Conservation (phyloP, 257 asterid species). For the Parsonsia alboflavescens region DNA sequence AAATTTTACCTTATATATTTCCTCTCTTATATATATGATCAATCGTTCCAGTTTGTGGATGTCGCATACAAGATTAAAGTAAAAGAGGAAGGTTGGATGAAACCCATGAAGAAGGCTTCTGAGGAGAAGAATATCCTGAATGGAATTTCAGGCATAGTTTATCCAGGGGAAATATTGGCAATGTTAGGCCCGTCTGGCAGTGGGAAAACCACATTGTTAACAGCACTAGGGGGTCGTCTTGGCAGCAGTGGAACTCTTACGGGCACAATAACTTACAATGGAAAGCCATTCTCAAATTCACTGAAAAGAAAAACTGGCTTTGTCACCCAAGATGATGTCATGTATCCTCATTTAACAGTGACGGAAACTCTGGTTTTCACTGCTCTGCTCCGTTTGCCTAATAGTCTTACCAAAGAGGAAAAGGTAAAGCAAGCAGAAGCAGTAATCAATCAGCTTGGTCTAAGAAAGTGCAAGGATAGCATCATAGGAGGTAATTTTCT, state of each 20-base stretch:
- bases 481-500: conserved; percentile 39
- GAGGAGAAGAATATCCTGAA: conserved; percentile 51
- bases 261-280: conserved; percentile 55
- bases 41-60: conserved; percentile 57
- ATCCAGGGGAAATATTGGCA: conserved; percentile 73
- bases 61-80: conserved; percentile 47
- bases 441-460: conserved; percentile 53
- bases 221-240: conserved; percentile 69
- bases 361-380: conserved; percentile 66
- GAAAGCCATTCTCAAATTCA: conserved; percentile 45
- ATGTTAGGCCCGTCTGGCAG: conserved; percentile 94
- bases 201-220: conserved; percentile 78
- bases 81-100: conserved; percentile 22
- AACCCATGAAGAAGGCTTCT: conserved; percentile 18
- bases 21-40: background rate
- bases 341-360: conserved; percentile 76
- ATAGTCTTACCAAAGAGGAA: conserved; percentile 25
- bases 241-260: conserved; percentile 29
- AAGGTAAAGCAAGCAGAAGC: conserved; percentile 48
- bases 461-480: conserved; percentile 45
- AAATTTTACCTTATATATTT: too few species aligned
- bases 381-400: conserved; percentile 65
- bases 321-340: conserved; percentile 73
- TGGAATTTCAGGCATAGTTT: conserved; percentile 57
- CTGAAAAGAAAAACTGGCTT: conserved; percentile 73